phyloP scores from a whole-genome alignment of 192 early-diverging fungal species.

The Borealophlyctis nickersoniae region DNA sequence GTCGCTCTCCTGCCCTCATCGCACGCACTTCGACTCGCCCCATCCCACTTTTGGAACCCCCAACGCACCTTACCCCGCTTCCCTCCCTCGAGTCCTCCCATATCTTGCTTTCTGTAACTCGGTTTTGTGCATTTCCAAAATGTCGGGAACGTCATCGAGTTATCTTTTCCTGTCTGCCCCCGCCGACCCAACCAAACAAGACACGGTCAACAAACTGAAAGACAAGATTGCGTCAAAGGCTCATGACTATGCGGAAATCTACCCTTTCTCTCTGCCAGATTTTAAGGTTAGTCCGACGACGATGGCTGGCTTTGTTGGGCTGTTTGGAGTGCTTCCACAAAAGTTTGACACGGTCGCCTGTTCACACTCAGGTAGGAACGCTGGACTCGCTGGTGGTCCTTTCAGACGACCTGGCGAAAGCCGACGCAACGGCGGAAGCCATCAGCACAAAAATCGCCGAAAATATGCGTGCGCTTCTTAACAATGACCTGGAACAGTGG shows the following conservation, averaged over 20 bases:
- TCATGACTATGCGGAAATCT: slow-evolving; percentile 76
- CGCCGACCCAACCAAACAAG: slow-evolving; percentile 74
- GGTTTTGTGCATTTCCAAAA: no score
- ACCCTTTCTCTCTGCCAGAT: slow-evolving; percentile 80
- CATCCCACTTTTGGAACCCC: no score
- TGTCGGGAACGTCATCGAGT: no score
- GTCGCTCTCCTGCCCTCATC: no score
- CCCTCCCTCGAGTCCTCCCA: no score
- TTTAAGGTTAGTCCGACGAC: slow-evolving; percentile 70
- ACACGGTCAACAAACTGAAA: slow-evolving; percentile 66
- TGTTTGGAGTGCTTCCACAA: no score
- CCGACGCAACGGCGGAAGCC: slow-evolving; percentile 73
- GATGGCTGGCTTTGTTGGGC: no score
- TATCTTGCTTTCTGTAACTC: no score
- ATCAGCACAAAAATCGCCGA: slow-evolving; percentile 81
- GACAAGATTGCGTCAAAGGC: slow-evolving; percentile 60
- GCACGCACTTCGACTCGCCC: no score
- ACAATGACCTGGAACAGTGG: slow-evolving; percentile 61
- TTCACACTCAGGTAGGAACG: slow-evolving; percentile 80
- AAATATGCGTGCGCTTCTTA: slow-evolving; percentile 71
- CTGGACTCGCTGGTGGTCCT: slow-evolving; percentile 89
- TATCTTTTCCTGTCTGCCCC: slow-evolving; percentile 80
- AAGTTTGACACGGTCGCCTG: no score
- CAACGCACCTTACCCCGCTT: no score
- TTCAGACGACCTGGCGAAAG: slow-evolving; percentile 91